Percentiles rank a stretch among this genome's conserved stretches.
Evolutionary conservation across 179 eudicot genomes (phyloP).

Genomic region (Beta corolliflora): DNA sequence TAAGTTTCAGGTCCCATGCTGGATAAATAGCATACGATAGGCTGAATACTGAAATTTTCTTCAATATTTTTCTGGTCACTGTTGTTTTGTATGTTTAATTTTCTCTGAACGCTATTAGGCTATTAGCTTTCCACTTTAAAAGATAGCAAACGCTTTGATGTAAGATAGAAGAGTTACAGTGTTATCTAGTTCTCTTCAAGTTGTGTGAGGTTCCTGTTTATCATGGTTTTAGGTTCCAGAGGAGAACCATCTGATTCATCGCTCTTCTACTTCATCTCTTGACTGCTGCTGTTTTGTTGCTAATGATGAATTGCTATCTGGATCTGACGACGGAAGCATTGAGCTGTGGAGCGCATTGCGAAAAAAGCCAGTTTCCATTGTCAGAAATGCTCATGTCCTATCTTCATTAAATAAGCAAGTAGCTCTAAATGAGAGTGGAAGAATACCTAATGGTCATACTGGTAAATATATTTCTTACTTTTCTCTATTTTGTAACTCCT

Average conservation of each 20-base stretch:
- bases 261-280: slow-evolving; percentile 80
- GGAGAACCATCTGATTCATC: slow-evolving; percentile 76
- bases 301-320: slow-evolving; percentile 87
- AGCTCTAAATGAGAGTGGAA: slow-evolving; percentile 38
- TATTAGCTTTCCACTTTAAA: background rate
- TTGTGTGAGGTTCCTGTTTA: background rate
- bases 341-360: slow-evolving; percentile 78
- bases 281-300: slow-evolving; percentile 81
- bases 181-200: background rate
- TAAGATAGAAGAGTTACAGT: background rate
- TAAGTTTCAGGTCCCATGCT: too few relatives aligned
- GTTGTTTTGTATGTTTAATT: background rate
- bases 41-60: too few relatives aligned
- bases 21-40: too few relatives aligned
- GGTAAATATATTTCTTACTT: slow-evolving; percentile 40
- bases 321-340: slow-evolving; percentile 95
- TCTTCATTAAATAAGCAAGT: slow-evolving; percentile 23
- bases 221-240: slow-evolving; percentile 70
- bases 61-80: too few relatives aligned
- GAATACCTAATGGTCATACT: slow-evolving; percentile 57
- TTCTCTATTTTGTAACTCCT: background rate
- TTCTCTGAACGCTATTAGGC: background rate
- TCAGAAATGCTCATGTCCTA: slow-evolving; percentile 76
- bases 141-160: background rate
- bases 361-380: slow-evolving; percentile 84